Evolutionary conservation across 2,329 filamentous ascomycete species (phyloP), one percentile per base, ranked within the genome.

Genomic region (Aspergillus arachidicola): DNA sequence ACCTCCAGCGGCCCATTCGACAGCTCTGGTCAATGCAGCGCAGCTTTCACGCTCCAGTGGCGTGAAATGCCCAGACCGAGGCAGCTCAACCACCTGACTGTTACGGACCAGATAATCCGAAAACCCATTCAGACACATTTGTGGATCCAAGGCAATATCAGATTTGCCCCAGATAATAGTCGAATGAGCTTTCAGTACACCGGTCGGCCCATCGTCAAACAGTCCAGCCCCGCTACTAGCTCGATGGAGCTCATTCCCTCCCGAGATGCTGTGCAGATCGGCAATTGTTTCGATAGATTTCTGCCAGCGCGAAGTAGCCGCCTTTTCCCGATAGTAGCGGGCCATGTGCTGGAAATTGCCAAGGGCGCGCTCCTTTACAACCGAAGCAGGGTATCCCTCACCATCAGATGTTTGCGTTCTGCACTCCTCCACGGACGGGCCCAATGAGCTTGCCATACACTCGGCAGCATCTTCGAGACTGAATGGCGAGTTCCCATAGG

Each of bases 141-240:
- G 73, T 48, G 73, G 74, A 57, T 85, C 81, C 43, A 87, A 79
- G 6, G 85, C 85, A 12, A 76, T 69, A 69, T 88, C 86, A 26
- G 78, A 69, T 66, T 82, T 73, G 2, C 85, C 86, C 76, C 84
- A 85, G 46, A 88, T 65, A 21, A 87, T 71, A 6, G 85, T 87
- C 16, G 83, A 77, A 21, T 81, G 81, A 12, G 83, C 84, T 63
- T 82, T 83, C 26, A 88, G 72, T 3, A 78, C 73, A 3, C 84
- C 84, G 12, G 75, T 68, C 3, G 79, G 79, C 0, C 76, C 79
- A 7, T 80, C 77, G 30, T 81, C 78, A 65, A 83, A 83, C 16
- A 85, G 60, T 0, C 79, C 79, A 0, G 73, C 72, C 26, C 80
- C 78, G 50, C 74, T 80, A 62, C 72, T 77, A 14, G 71, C 68